Evolutionary conservation across 179 eudicot genomes (phyloP), one percentile per base, ranked within the genome.

Genomic region (Pouteria campechiana): DNA sequence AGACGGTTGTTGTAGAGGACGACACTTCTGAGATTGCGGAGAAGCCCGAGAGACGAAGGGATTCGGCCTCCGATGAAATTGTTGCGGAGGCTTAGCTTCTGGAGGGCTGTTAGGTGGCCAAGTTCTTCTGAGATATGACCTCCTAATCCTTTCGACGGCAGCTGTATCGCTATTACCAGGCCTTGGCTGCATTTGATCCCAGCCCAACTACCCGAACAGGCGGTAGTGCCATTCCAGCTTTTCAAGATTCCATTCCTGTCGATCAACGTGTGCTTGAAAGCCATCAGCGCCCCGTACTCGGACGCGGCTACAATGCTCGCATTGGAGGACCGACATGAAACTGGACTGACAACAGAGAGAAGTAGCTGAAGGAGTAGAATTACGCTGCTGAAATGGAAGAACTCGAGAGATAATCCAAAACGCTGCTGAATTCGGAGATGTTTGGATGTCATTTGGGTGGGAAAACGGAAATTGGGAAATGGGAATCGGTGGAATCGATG

Each of bases 11-110:
- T 85, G 57, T 76, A 84, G 5, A 88, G 67, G 57, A 71, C 75
- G 37, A 88, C 60, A 1, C 84, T 89, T 58, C 80, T 69, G 54
- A 90, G 96, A 20, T 70, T 73, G 7, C 78, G 90, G 14, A 90
- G 78, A 5, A 64, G 52, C 9, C 94, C 87, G 15, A 90, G 58
- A 35, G 92, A 67, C 11, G 67, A 22, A 3, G 98, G 98, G 21
- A 90, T 52, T 1, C 76, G 56, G 28, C 94, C 98, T 0, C 61
- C 50, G 25, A 90, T 63, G 24, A 58, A 12, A 50, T 90, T 90
- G 64, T 81, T 87, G 58, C 86, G 98, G 44, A 90, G 79, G 46
- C 95, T 86, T 19, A 86, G 58, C 39, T 67, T 75, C 4, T 85
- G 54, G 3, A 86, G 83, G 13, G 72, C 61, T 37, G 59, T 69